Conservation (phyloP, 2,329 filamentous ascomycete genomes). For the Metarhizium anisopliae region DNA sequence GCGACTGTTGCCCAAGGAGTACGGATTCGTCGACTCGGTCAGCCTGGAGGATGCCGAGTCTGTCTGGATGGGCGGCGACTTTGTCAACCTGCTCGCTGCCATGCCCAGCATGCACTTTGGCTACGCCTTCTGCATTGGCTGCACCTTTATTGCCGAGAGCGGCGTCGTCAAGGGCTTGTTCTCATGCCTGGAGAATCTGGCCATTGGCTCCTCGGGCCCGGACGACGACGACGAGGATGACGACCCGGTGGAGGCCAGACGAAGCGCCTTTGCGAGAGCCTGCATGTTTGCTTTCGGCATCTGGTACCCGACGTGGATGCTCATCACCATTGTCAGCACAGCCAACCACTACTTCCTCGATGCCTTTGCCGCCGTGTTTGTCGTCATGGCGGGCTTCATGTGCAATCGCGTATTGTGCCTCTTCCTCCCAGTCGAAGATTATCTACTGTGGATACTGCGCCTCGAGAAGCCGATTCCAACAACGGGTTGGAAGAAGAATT, state of each 20-base stretch:
- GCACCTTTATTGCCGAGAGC: constrained; percentile 41
- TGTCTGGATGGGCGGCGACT: constrained; percentile 24
- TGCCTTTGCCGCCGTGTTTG: constrained; percentile 52
- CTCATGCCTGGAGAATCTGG: constrained; percentile 4
- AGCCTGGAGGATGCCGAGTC: constrained; percentile 28
- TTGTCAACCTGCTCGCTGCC: constrained; percentile 46
- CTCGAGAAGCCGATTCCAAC: constrained; percentile 54
- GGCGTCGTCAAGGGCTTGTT: constrained; percentile 32
- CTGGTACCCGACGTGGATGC: constrained; percentile 41
- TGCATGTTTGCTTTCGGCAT: constrained; percentile 30
- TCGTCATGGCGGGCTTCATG: constrained; percentile 50
- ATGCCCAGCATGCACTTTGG: constrained; percentile 50
- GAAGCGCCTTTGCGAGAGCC: constrained; percentile 9
- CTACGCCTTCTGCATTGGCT: constrained; percentile 44
- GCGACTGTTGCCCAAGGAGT: constrained; percentile 45
- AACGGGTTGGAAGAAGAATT: constrained; percentile 21
- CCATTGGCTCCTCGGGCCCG: background rate
- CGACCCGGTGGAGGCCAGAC: constrained; percentile 10
- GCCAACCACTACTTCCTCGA: constrained; percentile 58
- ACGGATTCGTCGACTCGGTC: constrained; percentile 46
- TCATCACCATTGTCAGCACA: constrained; percentile 49
- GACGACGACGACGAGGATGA: constrained; percentile 10
- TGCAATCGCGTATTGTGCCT: constrained; percentile 45
- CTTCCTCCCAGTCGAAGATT: constrained; percentile 54
- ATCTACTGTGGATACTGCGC: constrained; percentile 49